Evolutionary conservation across 148 eudicot genomes (phyloP), one percentile per base, ranked within the genome.

Genomic region (Rhododendron ferrugineum): DNA sequence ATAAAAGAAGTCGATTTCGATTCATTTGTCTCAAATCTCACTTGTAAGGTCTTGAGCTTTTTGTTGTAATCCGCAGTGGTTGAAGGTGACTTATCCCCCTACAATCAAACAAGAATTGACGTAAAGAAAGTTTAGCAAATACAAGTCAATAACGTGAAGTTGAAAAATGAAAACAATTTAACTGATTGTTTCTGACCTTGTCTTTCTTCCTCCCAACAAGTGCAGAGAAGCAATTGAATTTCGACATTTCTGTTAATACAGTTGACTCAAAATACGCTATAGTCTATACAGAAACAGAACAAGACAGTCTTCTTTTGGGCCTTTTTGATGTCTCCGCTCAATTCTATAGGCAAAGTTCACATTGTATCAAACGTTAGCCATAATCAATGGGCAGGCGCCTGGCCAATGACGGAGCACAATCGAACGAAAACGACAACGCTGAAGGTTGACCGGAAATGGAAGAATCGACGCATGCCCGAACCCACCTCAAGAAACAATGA

Each of bases 331-430:
- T 85, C 66, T 79, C 86, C 23, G 56, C 68, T 10, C 26, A 64
- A 72, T 78, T n/a, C 73, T 4, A 30, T 23, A 32, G 54, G 42
- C 80, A 87, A 83, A 72, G 86, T 80, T 30, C 83, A 78, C 83
- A 81, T 78, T 34, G 54, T 85, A 82, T 75, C 58, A 86, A 60
- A 83, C 60, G 88, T 96, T 94, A 96, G 94, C 98, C 98, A 82
- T 93, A 93, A 92, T 96, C 98, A 90, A 92, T 88, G 68, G 96
- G 96, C 64, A 94, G 83, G 56, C 89, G 90, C 90, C 92, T 88
- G 87, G 91, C 91, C 90, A 92, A 87, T 83, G 90, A 74, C 64
- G 87, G 89, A 86, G 54, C 84, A 74, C 82, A 80, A 78, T 46
- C 44, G 85, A 82, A 80, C 28, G 47, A 44, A 82, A 22, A 26